Base-by-base conservation (phyloP, 164 flowering plant species). In the Piper betle region DNA sequence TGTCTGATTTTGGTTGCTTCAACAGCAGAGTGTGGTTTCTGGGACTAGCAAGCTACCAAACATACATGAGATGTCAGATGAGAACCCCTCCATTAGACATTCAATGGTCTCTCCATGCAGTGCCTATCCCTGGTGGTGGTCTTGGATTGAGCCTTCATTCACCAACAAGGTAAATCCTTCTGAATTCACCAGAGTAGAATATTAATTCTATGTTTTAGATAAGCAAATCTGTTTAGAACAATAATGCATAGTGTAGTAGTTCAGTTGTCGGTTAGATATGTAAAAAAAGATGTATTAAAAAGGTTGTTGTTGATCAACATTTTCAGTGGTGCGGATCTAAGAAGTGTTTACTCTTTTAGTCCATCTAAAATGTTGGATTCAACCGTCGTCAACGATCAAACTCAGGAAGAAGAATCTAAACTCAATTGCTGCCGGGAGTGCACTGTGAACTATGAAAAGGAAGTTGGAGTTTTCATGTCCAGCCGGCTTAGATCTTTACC, bases 51-150 rank as follows among this genome's bases (percentile, higher is more conserved):
- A 81, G 70, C 69, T 83, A 81, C 37, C 87, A 88, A 40, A 88
- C 92, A 39, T 85, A 81, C 62, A 82, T 81, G 81, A 85, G 64
- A 66, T 81, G 91, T 64, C 85, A 84, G 64, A 80, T 78, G 80
- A 84, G 76, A 67, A 84, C 81, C 52, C 90, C 97, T 18, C 62
- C 96, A 33, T 79, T 91, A 61, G 91, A 88, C 72, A 56, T 64
- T 40, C 84, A 79, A 66, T 91, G 97, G 96, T 64, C 66, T 68
- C 88, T 91, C 55, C 96, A 91, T 73, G 80, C 88, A 66, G 85
- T 91, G 66, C 73, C 85, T 69, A 79, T 87, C 69, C 97, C 91
- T 40, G 77, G 86, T n/a, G 81, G 81, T 73, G 87, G 87, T 43
- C 82, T 87, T 66, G 88, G 79, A 46, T 75, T 86, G 70, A 85